Evolutionary conservation across 768 basidiomycete genomes (phyloP), one percentile per base, ranked within the genome.

Genomic region (Termitomyces sp.): DNA sequence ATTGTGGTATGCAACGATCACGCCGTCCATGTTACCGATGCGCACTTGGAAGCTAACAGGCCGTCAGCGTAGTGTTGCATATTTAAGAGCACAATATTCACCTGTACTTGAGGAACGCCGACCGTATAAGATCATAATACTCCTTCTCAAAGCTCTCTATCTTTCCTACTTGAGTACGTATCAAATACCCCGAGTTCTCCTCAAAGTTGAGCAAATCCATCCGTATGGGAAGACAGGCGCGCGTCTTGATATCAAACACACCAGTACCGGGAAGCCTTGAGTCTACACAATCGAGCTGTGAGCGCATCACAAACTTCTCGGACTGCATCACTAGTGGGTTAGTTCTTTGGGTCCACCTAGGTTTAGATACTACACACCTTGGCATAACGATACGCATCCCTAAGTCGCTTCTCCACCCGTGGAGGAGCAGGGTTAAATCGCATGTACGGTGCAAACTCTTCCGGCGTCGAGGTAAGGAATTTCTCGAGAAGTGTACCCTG

Each of bases 21-120:
- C 88, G 16, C 96, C 96, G 65, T 97, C 94, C 96, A 98, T 98
- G 66, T 88, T 85, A 9, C 96, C 96, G 59, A 99, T 98, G 5
- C 96, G 86, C 2, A 83, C 95, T 78, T 99, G 96, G 74, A 98
- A 88, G 61, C 91, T 94, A 58, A n/a, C 53, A 43, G 23, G 40
- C 54, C 51, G 52, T 48, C 39, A 52, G 23, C 43, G 5, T 3
- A 12, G 3, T 16, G 21, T 19, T 19, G 14, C 10, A 16, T n/a
- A 9, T 2, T 2, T 16, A 34, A 21, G 1, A 5, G n/a, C 19
- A n/a, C 55, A 14, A 23, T 11, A 34, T 73, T 35, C 59, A 91
- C 90, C 82, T 88, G 69, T 93, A 98, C 74, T 98, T 98, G 54
- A 99, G 78, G 75, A 98, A 96, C 1, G 93, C 95, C 14, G 92